Evolutionary conservation across 805 yeast species (phyloP).

Genomic region (Gaillardinia entomophila): DNA sequence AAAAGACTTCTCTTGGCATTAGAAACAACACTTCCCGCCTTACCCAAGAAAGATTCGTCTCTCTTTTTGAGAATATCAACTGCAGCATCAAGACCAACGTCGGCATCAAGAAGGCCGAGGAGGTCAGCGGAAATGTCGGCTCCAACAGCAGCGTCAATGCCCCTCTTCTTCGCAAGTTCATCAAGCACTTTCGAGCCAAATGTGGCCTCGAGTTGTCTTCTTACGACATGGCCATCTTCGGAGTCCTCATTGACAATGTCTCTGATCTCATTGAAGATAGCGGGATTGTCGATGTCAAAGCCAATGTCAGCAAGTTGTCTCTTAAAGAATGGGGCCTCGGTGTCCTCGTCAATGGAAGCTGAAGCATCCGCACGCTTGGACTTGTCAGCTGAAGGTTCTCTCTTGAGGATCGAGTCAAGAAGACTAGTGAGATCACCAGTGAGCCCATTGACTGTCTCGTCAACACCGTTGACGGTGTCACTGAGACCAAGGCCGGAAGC

Average conservation of each 20-base stretch:
- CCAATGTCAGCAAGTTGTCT: too few species aligned
- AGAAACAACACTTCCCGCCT: neutral
- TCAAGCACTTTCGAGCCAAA: neutral
- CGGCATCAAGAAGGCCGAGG: constrained; percentile 6
- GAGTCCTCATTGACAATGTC: too few species aligned
- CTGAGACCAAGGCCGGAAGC: constrained; percentile 4
- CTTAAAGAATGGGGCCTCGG: neutral
- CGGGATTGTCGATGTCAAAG: too few species aligned
- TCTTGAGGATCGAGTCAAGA: constrained; percentile 3
- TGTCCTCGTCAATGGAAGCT: neutral
- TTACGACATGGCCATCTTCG: too few species aligned
- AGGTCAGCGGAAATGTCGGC: constrained; percentile 9
- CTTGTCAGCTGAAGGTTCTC: too few species aligned
- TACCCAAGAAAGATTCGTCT: neutral
- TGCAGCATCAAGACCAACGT: constrained; percentile 4
- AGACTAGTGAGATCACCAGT: neutral
- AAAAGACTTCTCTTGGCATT: too few species aligned
- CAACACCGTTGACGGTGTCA: constrained; percentile 3
- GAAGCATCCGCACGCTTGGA: too few species aligned
- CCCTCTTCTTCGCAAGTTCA: constrained; percentile 2
- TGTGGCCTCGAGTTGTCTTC: too few species aligned
- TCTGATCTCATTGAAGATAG: too few species aligned
- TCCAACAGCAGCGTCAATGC: constrained; percentile 5
- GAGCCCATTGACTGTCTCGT: neutral
- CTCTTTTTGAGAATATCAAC: constrained; percentile 2